phyloP scores from a whole-genome alignment of 129 eudicot species.

The Arctium minus region DNA sequence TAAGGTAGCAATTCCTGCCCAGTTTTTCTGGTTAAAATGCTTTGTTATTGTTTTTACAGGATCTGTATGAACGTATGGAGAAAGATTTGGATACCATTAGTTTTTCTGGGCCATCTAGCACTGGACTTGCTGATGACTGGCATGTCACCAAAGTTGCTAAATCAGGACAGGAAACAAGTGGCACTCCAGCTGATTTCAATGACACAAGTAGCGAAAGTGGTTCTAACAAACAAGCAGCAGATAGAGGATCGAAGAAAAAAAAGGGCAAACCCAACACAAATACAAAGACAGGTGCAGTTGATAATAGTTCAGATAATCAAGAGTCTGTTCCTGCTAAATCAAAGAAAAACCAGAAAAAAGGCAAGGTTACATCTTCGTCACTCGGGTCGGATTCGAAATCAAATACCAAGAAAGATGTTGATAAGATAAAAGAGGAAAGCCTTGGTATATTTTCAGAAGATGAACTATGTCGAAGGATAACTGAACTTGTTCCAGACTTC shows the following conservation, averaged over 20 bases:
- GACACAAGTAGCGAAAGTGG: conserved; percentile 47
- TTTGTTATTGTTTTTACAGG: conserved; percentile 34
- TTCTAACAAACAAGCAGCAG: conserved; percentile 48
- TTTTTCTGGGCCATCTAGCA: conserved; percentile 26
- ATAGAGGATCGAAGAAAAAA: conserved; percentile 78
- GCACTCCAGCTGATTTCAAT: conserved; percentile 41
- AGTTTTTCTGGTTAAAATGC: conserved; percentile 6
- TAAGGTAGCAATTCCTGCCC: background rate
- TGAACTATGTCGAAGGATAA: conserved; percentile 52
- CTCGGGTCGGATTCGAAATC: conserved; percentile 61
- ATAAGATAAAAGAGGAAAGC: conserved; percentile 41
- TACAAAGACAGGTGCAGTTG: conserved; percentile 41
- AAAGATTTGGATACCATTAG: conserved; percentile 62
- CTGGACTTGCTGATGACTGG: conserved; percentile 27
- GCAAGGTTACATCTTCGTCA: conserved; percentile 49
- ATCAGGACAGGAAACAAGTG: conserved; percentile 42
- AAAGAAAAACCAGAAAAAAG: conserved; percentile 82
- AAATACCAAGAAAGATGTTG: conserved; percentile 43
- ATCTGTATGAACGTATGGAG: conserved; percentile 69
- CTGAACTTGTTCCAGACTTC: conserved; percentile 68
- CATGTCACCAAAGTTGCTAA: conserved; percentile 39
- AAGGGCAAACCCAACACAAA: conserved; percentile 65
- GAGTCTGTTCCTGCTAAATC: conserved; percentile 64
- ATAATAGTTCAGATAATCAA: conserved; percentile 50
- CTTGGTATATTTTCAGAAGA: conserved; percentile 59